These are phyloP conservation scores for Alternaria angustiovoidea DNA, from an alignment of 2,329 filamentous ascomycete genomes.

Conservation along the genomic window DNA sequence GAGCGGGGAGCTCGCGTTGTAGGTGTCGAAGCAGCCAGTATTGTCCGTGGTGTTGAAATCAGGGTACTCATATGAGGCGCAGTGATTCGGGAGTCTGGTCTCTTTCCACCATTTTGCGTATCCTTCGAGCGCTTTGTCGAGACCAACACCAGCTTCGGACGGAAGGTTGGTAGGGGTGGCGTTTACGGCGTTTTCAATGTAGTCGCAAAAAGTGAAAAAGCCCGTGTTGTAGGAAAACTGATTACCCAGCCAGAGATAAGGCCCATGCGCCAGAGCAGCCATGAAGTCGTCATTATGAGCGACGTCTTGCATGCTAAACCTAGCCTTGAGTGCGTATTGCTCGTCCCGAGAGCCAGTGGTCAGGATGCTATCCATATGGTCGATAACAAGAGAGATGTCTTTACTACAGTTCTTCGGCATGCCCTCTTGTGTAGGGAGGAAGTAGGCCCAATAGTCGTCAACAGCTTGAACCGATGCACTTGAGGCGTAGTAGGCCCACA, in stretches of 20 bases:
- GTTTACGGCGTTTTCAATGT: background rate
- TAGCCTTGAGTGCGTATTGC: background rate
- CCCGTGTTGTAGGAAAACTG: background rate
- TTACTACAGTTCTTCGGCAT: background rate
- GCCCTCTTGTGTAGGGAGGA: background rate
- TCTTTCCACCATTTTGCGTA: conserved; percentile 2
- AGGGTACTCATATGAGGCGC: background rate
- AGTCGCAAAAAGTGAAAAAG: background rate
- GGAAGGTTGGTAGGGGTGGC: background rate
- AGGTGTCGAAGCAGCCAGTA: background rate
- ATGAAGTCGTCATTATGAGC: conserved; percentile 1
- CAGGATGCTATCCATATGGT: background rate
- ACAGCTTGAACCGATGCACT: background rate
- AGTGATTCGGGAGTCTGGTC: background rate
- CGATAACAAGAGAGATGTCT: background rate
- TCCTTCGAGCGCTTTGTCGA: conserved; percentile 1
- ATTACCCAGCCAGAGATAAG: background rate
- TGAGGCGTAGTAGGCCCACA: background rate
- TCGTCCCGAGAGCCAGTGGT: background rate
- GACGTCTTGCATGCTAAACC: background rate
- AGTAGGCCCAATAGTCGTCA: background rate
- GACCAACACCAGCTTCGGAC: background rate
- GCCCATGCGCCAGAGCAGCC: background rate
- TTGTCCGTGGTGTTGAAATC: background rate
- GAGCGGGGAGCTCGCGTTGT: background rate